Conservation (phyloP, 2,329 filamentous ascomycete species). For the Microcyclosporella mali region DNA sequence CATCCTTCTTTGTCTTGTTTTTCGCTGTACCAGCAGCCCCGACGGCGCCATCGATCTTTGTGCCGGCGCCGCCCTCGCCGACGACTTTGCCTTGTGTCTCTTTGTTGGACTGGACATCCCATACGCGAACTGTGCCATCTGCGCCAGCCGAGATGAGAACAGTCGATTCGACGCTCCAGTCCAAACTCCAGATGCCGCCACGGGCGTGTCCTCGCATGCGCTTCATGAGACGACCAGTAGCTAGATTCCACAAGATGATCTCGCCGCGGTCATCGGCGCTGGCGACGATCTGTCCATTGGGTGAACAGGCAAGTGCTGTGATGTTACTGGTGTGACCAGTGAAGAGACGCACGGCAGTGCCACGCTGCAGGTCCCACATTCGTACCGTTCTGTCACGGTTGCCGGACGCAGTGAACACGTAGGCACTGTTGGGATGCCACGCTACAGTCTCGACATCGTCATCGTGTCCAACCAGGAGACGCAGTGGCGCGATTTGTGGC, state of each 20-base stretch:
- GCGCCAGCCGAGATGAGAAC: slow-evolving; percentile 85
- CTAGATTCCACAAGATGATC: slow-evolving; percentile 91
- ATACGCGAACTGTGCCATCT: slow-evolving; percentile 86
- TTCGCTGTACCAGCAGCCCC: slow-evolving; percentile 29
- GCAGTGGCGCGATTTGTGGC: slow-evolving; percentile 81
- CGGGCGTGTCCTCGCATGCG: slow-evolving; percentile 90
- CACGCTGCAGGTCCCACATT: slow-evolving; percentile 93
- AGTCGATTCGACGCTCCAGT: slow-evolving; percentile 87
- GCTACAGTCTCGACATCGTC: slow-evolving; percentile 84
- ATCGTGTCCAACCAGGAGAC: slow-evolving; percentile 87
- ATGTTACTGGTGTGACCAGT: slow-evolving; percentile 86
- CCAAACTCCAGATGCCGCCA: slow-evolving; percentile 86
- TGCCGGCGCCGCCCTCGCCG: slow-evolving; percentile 43
- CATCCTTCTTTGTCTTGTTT: slow-evolving; percentile 79
- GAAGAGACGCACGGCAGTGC: slow-evolving; percentile 82
- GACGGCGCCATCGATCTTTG: slow-evolving; percentile 45
- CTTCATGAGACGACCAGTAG: slow-evolving; percentile 80
- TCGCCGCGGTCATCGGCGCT: slow-evolving; percentile 82
- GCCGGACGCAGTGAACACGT: slow-evolving; percentile 79
- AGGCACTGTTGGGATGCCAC: slow-evolving; percentile 92
- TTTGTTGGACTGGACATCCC: slow-evolving; percentile 68
- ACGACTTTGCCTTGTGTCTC: slow-evolving; percentile 42
- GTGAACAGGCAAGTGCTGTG: slow-evolving; percentile 75
- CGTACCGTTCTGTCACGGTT: slow-evolving; percentile 81
- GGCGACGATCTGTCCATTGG: slow-evolving; percentile 83